Percentiles rank a stretch among this genome's conserved stretches.
phyloP scores from a whole-genome alignment of 176 grass and related monocot genomes.

The Oryza glaberrima region DNA sequence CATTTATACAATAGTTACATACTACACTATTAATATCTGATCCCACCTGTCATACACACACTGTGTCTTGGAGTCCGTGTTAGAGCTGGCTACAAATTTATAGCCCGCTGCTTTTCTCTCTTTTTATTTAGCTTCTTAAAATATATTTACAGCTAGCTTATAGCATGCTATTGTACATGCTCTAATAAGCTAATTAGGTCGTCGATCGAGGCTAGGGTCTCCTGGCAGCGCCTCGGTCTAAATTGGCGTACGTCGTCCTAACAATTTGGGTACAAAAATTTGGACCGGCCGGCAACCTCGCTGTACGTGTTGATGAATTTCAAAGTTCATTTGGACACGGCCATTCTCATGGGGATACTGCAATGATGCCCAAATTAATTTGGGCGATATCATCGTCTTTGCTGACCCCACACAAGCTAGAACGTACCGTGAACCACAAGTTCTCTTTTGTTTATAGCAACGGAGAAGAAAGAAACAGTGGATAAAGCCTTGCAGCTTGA shows the following conservation, averaged over 20 bases:
- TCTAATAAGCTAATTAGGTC: not conserved
- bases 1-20: no score
- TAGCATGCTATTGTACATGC: no score
- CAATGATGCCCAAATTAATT: not conserved
- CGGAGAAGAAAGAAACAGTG: not conserved
- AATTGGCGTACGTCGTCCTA: not conserved
- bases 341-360: not conserved
- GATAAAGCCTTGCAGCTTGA: not conserved
- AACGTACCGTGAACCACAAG: slow-evolving; percentile 14
- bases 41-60: no score
- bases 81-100: no score
- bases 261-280: not conserved
- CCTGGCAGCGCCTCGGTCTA: not conserved
- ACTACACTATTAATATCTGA: no score
- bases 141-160: no score
- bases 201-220: not conserved
- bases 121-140: no score
- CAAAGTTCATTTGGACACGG: not conserved
- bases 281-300: slow-evolving; percentile 9
- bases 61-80: no score
- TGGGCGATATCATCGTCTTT: slow-evolving; percentile 15
- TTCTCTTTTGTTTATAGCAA: not conserved
- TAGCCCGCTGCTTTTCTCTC: no score
- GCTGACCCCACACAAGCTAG: not conserved
- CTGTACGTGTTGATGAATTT: slow-evolving; percentile 20